Base-by-base conservation (phyloP, 192 early-diverging fungal species). In the Coemansia sp. region DNA sequence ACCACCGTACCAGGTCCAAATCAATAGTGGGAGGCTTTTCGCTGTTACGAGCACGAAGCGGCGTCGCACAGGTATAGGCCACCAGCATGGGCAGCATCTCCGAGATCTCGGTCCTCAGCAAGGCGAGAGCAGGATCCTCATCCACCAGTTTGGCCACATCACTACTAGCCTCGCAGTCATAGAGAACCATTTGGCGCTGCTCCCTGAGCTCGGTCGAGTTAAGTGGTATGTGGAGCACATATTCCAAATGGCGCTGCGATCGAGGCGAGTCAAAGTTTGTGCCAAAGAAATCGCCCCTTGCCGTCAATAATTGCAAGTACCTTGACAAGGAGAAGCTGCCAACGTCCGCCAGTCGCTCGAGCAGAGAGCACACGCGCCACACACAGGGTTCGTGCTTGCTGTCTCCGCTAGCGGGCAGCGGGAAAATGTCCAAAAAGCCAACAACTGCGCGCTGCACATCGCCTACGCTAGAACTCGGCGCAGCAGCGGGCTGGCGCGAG, bases 201-300 rank as follows among this genome's bases (percentile, higher is more conserved):
- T 12, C 57, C 20, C 20, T 37, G 5, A 59, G 23, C 1, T 58
- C 61, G 3, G 21, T 56, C 2, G 37, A 12, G 2, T 56, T 64
- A 20, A 39, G 42, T 1, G 77, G 60, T 13, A 79, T 3, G 11
- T 59, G 53, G 9, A 47, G 28, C 18, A 61, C 77, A 12, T 74
- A 79, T 20, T 61, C 71, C 3, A 74, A 38, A 28, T 79, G 77
- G 8, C 77, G 65, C 25, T 70, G 67, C 18, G 77, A 63, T 28
- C 72, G 67, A n/a, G 23, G n/a, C 20, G 36, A 23, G 3, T 26
- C 39, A 11, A 47, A 42, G 6, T 61, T 63, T 25, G 68, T 5
- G 28, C 77, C 65, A 61, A 68, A 64, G 37, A 74, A 68, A 53
- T 79, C 77, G 48, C 77, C 77, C 16, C 77, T 68, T 7, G 77